These are phyloP conservation scores for Draba incana DNA, from an alignment of 345 rosid species.

Conservation along the genomic window DNA sequence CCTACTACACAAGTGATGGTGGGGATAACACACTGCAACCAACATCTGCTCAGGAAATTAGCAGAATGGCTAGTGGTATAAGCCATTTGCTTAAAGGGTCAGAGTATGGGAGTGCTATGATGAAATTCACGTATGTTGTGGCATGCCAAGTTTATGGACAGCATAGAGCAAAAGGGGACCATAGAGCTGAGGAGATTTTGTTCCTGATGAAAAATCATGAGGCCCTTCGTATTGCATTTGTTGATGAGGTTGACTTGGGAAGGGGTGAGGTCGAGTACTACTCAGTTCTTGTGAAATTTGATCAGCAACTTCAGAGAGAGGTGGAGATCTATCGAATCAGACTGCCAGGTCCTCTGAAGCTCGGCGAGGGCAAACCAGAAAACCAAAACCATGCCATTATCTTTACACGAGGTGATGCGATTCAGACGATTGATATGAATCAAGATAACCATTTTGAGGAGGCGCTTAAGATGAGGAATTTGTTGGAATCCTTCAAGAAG, in stretches of 20 bases:
- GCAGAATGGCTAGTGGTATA: constrained; percentile 69
- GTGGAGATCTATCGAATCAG: constrained; percentile 93
- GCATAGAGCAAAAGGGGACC: constrained; percentile 90
- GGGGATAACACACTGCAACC: constrained; percentile 40
- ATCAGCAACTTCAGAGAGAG: constrained; percentile 74
- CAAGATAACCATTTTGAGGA: constrained; percentile 98
- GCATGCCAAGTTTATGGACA: constrained; percentile 96
- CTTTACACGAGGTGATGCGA: constrained; percentile 96
- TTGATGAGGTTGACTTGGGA: constrained; percentile 72
- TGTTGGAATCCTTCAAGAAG: constrained; percentile 82
- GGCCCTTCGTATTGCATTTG: constrained; percentile 95
- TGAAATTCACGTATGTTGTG: constrained; percentile 93
- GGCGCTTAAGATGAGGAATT: constrained; percentile 95
- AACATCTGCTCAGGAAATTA: constrained; percentile 57
- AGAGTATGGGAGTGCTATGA: constrained; percentile 85
- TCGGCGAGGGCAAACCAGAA: constrained; percentile 99
- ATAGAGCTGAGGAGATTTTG: constrained; percentile 83
- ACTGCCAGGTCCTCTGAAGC: constrained; percentile 94
- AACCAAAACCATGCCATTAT: constrained; percentile 97
- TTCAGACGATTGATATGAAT: constrained; percentile 99
- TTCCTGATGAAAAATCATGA: constrained; percentile 83
- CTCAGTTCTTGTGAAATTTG: constrained; percentile 95
- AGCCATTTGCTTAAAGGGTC: constrained; percentile 72
- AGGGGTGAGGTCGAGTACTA: constrained; percentile 72
- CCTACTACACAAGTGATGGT: constrained; percentile 41